Evolutionary conservation across 164 flowering plant species (phyloP), one percentile per base, ranked within the genome.

Genomic region (Magnolia kwangsiensis): DNA sequence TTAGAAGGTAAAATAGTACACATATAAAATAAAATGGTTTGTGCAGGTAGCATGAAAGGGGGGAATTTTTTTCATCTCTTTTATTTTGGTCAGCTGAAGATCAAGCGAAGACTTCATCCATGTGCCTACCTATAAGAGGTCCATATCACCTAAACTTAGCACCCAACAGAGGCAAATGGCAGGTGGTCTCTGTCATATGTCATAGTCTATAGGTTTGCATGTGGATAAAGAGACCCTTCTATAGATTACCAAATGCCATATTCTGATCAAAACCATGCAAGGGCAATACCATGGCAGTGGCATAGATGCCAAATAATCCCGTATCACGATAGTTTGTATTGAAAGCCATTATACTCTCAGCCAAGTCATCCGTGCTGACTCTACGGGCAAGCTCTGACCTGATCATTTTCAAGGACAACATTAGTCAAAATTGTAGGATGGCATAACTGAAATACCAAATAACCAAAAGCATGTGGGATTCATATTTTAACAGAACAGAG

Each of bases 321-420:
- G 72, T 77, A 51, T 77, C 79, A 20, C 51, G 13, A 58, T 77
- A 77, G 66, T 77, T 77, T 24, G 79, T 77, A 51, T 77, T 77
- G 72, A 73, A 77, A 14, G 79, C 72, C 75, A 77, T 67, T 61
- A 77, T n/a, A 72, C 79, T 77, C 79, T 77, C 76, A 4, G 79
- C 79, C 64, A 89, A 74, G 73, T 91, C 92, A 85, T 88, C 84
- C 16, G 87, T 89, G 67, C 81, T 86, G 80, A 90, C 86, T 81
- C 88, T 88, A 74, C 89, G 92, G 51, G 87, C 92, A 74, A 93
- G 90, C 80, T 88, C 91, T 2, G 97, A 90, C 31, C 97, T 91
- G 88, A 76, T 75, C 4, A 74, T 70, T 75, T 64, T n/a, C 27
- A 68, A 8, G 18, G 50, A 14, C 3, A 68, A 37, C n/a, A 29